Base-by-base conservation (phyloP, 352 stramenopile genomes). In the Phytopythium vexans region DNA sequence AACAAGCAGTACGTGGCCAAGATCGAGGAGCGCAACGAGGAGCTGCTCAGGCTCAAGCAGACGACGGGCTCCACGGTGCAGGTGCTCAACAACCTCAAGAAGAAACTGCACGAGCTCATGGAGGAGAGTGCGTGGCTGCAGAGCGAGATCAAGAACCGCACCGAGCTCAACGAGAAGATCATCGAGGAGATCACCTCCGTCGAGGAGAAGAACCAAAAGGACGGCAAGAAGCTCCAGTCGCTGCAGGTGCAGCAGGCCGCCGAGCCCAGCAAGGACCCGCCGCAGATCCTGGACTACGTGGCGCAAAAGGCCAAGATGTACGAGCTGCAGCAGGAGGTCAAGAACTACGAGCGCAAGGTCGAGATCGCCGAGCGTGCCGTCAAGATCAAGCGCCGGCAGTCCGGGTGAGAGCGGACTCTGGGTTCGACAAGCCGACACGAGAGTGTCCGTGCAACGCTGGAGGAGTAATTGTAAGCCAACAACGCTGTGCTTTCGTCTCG, bases 1-100 rank as follows among this genome's bases (percentile, higher is more conserved):
- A 98, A 98, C 78, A 98, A 98, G 53, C 92, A 98, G 70, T 97
- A 97, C 72, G 76, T 97, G 7, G 77, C 81, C 48, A 97, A 95
- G 62, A 97, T 98, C 56, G 93, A 98, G 62, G 93, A 98, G 71
- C 74, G 90, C 34, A 98, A 98, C 54, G 82, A 97, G 62, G 91
- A 98, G 69, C 71, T 98, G 11, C 74, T 97, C 56, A 87, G 86
- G 47, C 76, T 97, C 36, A 97, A 97, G 52, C 73, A 94, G 52
- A 95, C 89, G 4, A 97, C 88, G 14, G 84, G 84, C 21, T 94
- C 73, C 53, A 97, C 89, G 0, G 86, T 96, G 7, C 86, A 97
- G 57, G 72, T 91, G 42, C 74, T 97, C 36, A 97, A 97, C 58
- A 89, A 84, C 34, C 82, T 96, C 41, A 97, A 97, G 64, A 89